Conservation (phyloP, 148 eudicot genomes). For the Silene latifolia region DNA sequence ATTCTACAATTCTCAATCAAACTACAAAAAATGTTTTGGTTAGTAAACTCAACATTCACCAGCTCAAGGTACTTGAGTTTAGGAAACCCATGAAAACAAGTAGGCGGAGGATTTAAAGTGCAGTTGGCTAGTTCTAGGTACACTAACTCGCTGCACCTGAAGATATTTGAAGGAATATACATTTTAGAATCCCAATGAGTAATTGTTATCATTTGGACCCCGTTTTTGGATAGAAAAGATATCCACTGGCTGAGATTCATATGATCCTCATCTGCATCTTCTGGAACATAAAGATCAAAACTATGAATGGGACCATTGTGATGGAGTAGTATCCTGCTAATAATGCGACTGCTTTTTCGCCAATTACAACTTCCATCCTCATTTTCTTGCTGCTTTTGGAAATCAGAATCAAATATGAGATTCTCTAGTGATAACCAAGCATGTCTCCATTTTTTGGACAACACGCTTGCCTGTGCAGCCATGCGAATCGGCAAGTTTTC, state of each 20-base stretch:
- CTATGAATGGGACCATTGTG: not conserved
- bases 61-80: not conserved
- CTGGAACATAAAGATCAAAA: not conserved
- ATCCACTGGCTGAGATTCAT: constrained; percentile 3
- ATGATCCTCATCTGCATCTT: not conserved
- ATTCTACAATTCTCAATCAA: constrained; percentile 1
- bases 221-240: not conserved
- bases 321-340: constrained; percentile 5
- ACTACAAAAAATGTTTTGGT: not conserved
- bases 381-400: too few relatives aligned
- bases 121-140: not conserved
- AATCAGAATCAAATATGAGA: too few relatives aligned
- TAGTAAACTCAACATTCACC: not conserved
- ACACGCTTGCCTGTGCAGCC: not conserved
- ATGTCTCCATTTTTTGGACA: not conserved
- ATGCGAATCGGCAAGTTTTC: not conserved
- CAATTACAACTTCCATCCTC: not conserved
- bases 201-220: not conserved
- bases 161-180: not conserved
- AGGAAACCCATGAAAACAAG: constrained; percentile 8
- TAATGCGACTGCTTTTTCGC: not conserved
- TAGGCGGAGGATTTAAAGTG: not conserved
- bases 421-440: too few relatives aligned
- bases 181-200: not conserved
- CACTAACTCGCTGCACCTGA: not conserved